These are phyloP conservation scores for Austroboletus rostrupii DNA, from an alignment of 1,284 basidiomycete genomes.

Conservation along the genomic window DNA sequence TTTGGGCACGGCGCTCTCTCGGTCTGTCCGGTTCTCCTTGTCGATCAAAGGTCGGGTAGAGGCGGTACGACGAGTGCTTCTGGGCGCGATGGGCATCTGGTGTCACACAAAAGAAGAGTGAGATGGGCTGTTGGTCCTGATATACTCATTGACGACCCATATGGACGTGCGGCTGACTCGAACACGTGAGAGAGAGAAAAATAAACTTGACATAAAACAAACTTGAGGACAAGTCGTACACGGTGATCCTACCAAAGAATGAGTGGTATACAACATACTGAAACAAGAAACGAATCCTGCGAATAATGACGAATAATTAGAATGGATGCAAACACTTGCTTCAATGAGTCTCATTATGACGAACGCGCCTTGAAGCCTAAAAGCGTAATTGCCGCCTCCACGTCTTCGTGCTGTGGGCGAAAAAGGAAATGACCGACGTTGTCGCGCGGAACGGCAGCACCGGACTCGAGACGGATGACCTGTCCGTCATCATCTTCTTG, in stretches of 20 bases:
- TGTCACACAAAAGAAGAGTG: conserved; percentile 14
- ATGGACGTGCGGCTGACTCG: conserved; percentile 17
- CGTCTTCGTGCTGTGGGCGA: conserved; percentile 30
- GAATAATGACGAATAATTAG: conserved; percentile 32
- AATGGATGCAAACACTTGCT: conserved; percentile 11
- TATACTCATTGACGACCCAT: neutral
- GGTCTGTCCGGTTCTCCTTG: conserved; percentile 18
- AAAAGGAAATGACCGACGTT: neutral
- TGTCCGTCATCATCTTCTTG: neutral
- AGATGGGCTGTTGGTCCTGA: conserved; percentile 21
- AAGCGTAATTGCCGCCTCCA: conserved; percentile 44
- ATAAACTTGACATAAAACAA: neutral
- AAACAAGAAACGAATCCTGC: conserved; percentile 6
- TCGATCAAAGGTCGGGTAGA: conserved; percentile 1
- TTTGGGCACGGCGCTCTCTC: conserved; percentile 13
- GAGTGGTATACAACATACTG: conserved; percentile 7
- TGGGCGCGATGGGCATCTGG: conserved; percentile 16
- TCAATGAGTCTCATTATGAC: neutral
- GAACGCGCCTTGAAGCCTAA: conserved; percentile 35
- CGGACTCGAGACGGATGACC: conserved; percentile 6
- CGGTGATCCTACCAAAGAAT: neutral
- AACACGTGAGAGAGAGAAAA: conserved; percentile 14
- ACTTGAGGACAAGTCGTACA: too few relatives aligned
- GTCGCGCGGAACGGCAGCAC: neutral
- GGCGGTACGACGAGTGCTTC: conserved; percentile 22